Evolutionary conservation across 2,329 filamentous ascomycete genomes (phyloP), one percentile per base, ranked within the genome.

Genomic region (Apiospora aurea): DNA sequence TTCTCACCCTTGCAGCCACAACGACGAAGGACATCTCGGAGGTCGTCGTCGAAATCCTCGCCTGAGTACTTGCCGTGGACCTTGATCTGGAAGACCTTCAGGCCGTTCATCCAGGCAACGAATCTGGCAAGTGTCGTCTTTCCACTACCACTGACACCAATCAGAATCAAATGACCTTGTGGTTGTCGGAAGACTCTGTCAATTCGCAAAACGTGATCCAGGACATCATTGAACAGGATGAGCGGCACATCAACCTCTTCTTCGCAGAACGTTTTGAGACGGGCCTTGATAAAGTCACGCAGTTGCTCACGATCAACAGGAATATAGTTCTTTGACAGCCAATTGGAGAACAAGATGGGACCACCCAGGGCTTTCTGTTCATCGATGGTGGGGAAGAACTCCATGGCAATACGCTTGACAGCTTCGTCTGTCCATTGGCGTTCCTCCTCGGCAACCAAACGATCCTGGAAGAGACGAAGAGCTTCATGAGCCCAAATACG

Each of bases 21-120:
- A 72, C 96, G 91, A 66, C 96, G 92, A 53, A 99, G 90, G 11
- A 99, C 96, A 80, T 95, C 96, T 75, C 97, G 91, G 47, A 99
- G 86, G 82, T 99, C 96, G 72, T 99, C 97, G 80, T 99, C 96
- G 80, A 99, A 99, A 84, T 99, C 96, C 80, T 98, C 96, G 1
- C 94, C 94, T 21, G 96, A 98, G 84, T 99, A 99, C 81, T 96
- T 98, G 75, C 96, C 96, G 79, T 99, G 96, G 0, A 99, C 96
- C 87, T 99, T 99, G 88, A 99, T 99, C 84, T 99, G 96, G 88
- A 98, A 99, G 53, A 99, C 95, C 81, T 96, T 97, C 73, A 99
- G 88, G 72, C 97, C 97, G 79, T 99, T 99, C 96, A 99, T 99
- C 96, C 96, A 99, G 67, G 96, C 96, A 73, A 99, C 96, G 75